Evolutionary conservation across 192 early-diverging fungal genomes (phyloP), one percentile per base, ranked within the genome.

Genomic region (Haplosporangium gracile): DNA sequence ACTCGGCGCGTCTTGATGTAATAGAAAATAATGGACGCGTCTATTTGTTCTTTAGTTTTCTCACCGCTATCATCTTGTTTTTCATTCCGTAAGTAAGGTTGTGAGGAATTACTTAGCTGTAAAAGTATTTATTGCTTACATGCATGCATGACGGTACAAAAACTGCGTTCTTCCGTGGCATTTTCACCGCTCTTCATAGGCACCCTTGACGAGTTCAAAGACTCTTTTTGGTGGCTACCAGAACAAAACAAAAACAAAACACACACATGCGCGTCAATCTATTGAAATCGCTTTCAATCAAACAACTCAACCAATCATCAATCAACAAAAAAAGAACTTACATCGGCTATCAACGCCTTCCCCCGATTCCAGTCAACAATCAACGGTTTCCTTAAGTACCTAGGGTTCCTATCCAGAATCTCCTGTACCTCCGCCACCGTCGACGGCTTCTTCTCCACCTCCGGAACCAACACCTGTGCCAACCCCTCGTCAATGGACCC

Each of bases 351-450:
- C 38, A 86, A 60, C 20, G 84, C 84, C 55, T 47, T 78, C 72
- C 79, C 71, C 6, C 70, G 72, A 40, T 49, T 76, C 84, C 84
- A 86, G 32, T 86, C 84, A 22, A 86, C 76, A 16, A 86, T 29
- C 65, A 86, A 39, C 0, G 84, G 84, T 53, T 86, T 86, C 39
- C 69, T 76, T 53, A 86, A 34, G 18, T 43, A 86, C 13, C 4
- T 24, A 40, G 84, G 84, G 16, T 73, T 73, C 0, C 20, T 29
- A 9, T 81, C 51, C 40, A 86, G 38, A 7, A 78, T 70, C 70
- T 73, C 43, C 70, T 86, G 84, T 0, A 78, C 75, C 63, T 86
- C 79, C 9, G 69, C 71, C 1, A 86, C 47, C 3, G 78, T 86
- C 6, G 74, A 77, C 9, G 73, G 74, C 4, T 65, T 72, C 34